Conservation (phyloP, 2,329 filamentous ascomycete genomes). For the Trichothecium sympodiale region DNA sequence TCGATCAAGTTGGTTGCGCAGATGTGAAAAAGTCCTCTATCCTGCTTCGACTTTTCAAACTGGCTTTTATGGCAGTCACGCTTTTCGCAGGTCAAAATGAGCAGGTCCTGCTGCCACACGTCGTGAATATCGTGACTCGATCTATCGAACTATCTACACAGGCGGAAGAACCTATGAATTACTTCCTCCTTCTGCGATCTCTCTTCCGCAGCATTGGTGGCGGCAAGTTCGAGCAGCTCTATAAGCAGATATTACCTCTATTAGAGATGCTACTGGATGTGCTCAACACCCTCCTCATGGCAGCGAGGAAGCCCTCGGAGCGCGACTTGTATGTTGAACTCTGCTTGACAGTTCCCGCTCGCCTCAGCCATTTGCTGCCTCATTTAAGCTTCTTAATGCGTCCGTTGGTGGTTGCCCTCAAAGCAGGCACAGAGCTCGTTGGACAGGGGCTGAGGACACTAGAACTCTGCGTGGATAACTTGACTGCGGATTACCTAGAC, state of each 20-base stretch:
- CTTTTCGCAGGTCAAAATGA: slow-evolving; percentile 93
- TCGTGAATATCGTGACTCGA: slow-evolving; percentile 93
- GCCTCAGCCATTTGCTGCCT: slow-evolving; percentile 86
- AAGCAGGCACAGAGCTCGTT: slow-evolving; percentile 85
- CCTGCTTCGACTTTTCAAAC: slow-evolving; percentile 84
- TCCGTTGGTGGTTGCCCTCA: slow-evolving; percentile 86
- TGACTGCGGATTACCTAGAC: slow-evolving; percentile 94
- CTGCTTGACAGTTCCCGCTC: slow-evolving; percentile 87
- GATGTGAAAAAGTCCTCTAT: slow-evolving; percentile 92
- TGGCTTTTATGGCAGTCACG: slow-evolving; percentile 98
- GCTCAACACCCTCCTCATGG: slow-evolving; percentile 85
- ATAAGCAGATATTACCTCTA: slow-evolving; percentile 93
- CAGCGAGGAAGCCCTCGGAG: slow-evolving; percentile 80
- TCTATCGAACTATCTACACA: slow-evolving; percentile 94
- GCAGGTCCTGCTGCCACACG: slow-evolving; percentile 86
- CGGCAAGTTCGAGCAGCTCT: slow-evolving; percentile 92
- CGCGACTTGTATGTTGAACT: slow-evolving; percentile 95
- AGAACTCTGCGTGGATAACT: slow-evolving; percentile 93
- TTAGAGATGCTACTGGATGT: slow-evolving; percentile 97
- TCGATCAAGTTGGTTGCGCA: slow-evolving; percentile 85
- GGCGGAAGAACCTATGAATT: slow-evolving; percentile 96
- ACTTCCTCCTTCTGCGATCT: slow-evolving; percentile 85
- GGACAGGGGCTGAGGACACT: slow-evolving; percentile 88
- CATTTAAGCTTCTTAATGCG: slow-evolving; percentile 96
- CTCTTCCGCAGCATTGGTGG: slow-evolving; percentile 95